Percentiles rank a stretch among this genome's conserved stretches.
Conservation (phyloP, 306 rosid genomes). For the Corylus heterophylla region DNA sequence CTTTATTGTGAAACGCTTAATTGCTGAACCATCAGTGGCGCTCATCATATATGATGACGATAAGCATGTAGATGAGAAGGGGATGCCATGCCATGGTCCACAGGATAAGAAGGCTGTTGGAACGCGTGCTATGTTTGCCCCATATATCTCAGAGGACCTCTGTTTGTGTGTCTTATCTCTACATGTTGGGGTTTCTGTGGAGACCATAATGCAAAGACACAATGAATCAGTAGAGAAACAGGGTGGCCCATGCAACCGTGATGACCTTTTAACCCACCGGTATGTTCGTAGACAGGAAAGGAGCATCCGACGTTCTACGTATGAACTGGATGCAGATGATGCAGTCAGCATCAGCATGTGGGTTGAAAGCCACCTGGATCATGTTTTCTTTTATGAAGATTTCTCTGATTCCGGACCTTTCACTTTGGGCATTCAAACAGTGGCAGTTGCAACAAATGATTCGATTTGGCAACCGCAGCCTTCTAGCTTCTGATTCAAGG, state of each 20-base stretch:
- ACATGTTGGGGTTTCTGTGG: slow-evolving; percentile 87
- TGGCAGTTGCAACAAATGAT: too few species aligned
- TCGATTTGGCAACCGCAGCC: too few species aligned
- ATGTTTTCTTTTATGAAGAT: too few species aligned
- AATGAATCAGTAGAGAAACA: slow-evolving; percentile 80
- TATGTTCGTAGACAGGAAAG: too few species aligned
- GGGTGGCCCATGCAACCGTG: slow-evolving; percentile 47
- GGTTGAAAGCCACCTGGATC: too few species aligned
- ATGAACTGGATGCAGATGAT: too few species aligned
- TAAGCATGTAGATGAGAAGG: slow-evolving; percentile 87
- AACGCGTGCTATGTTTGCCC: slow-evolving; percentile 88
- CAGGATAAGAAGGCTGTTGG: slow-evolving; percentile 85
- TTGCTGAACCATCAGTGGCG: slow-evolving; percentile 85
- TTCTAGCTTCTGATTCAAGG: too few species aligned
- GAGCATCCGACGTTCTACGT: too few species aligned
- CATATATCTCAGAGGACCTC: slow-evolving; percentile 88
- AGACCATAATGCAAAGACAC: slow-evolving; percentile 95
- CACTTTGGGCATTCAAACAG: too few species aligned
- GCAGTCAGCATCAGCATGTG: too few species aligned
- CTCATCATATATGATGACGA: slow-evolving; percentile 74
- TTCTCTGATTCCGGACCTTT: too few species aligned
- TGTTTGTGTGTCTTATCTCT: slow-evolving; percentile 80
- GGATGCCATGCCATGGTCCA: slow-evolving; percentile 90
- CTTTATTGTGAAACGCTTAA: slow-evolving; percentile 88
- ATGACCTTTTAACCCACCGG: too few species aligned